These are phyloP conservation scores for Peronospora destructor DNA, from an alignment of 352 stramenopile genomes.

Conservation along the genomic window DNA sequence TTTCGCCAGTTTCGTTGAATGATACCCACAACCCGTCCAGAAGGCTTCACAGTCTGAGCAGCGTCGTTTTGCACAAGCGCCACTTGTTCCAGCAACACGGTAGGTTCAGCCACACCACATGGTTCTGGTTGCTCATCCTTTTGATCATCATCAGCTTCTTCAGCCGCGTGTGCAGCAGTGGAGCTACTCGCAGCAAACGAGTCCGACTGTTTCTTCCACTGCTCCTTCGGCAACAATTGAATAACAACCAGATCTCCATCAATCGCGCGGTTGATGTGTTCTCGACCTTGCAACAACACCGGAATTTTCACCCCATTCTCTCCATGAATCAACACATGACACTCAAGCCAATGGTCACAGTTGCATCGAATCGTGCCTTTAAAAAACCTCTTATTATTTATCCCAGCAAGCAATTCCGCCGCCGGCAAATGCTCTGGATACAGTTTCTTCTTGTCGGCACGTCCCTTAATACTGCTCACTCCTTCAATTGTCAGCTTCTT, in stretches of 20 bases:
- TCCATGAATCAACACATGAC: conserved; percentile 72
- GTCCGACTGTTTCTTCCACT: conserved; percentile 75
- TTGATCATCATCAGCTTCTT: conserved; percentile 39
- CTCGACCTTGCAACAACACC: conserved; percentile 60
- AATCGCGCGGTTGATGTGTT: conserved; percentile 95
- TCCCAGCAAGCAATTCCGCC: conserved; percentile 72
- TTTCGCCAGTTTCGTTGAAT: conserved; percentile 91
- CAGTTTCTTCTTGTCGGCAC: conserved; percentile 38
- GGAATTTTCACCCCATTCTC: conserved; percentile 55
- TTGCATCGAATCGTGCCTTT: conserved; percentile 88
- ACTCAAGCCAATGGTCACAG: conserved; percentile 77
- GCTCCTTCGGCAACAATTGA: conserved; percentile 82
- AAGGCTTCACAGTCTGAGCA: conserved; percentile 53
- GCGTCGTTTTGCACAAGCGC: conserved; percentile 50
- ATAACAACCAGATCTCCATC: conserved; percentile 97
- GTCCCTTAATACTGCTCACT: conserved; percentile 37
- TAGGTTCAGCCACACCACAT: conserved; percentile 55
- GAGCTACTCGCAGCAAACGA: conserved; percentile 50
- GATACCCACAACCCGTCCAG: conserved; percentile 84
- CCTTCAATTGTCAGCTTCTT: conserved; percentile 27
- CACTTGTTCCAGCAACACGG: conserved; percentile 53
- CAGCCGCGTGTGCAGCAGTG: conserved; percentile 29
- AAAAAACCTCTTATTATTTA: conserved; percentile 85
- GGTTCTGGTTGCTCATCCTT: conserved; percentile 30
- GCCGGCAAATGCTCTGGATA: conserved; percentile 75